phyloP scores from a whole-genome alignment of 2,329 filamentous ascomycete species.

The Rachicladosporium sp. region DNA sequence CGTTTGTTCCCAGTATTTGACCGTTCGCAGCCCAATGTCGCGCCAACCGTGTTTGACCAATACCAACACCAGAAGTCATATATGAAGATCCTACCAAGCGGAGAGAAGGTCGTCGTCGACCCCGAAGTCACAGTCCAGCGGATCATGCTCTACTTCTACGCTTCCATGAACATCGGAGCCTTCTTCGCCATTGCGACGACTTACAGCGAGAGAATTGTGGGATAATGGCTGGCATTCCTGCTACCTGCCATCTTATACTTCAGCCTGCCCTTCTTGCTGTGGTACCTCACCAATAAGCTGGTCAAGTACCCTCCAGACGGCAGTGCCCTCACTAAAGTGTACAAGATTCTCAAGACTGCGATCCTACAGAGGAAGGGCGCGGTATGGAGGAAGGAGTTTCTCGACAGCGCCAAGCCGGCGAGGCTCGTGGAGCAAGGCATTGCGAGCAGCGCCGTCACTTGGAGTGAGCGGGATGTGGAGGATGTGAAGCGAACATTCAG shows the following conservation, averaged over 20 bases:
- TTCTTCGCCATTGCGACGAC: slow-evolving; percentile 55
- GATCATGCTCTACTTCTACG: slow-evolving; percentile 52
- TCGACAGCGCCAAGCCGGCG: slow-evolving; percentile 12
- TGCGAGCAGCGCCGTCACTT: slow-evolving; percentile 23
- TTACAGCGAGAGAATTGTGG: slow-evolving; percentile 47
- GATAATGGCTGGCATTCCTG: slow-evolving; percentile 17
- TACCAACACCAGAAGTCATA: slow-evolving; percentile 28
- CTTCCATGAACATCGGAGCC: slow-evolving; percentile 59
- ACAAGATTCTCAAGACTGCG: slow-evolving; percentile 11
- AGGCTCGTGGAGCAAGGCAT: slow-evolving; percentile 7
- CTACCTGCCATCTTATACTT: slow-evolving; percentile 51
- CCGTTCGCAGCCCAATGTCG: slow-evolving; percentile 57
- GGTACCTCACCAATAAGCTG: slow-evolving; percentile 12
- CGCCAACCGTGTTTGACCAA: slow-evolving; percentile 35
- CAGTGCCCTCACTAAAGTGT: slow-evolving; percentile 11
- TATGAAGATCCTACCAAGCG: slow-evolving; percentile 24
- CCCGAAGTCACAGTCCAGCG: slow-evolving; percentile 34
- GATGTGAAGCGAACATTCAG: slow-evolving; percentile 38
- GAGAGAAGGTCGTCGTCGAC: slow-evolving; percentile 34
- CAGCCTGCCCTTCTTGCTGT: slow-evolving; percentile 23
- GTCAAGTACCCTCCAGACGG: slow-evolving; percentile 14
- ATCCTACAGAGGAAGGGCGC: slow-evolving; percentile 13
- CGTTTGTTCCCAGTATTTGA: too few species aligned
- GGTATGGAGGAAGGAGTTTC: slow-evolving; percentile 13
- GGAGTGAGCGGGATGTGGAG: slow-evolving; percentile 58